Evolutionary conservation across 441 rosid genomes (phyloP).

Genomic region (Capsella rubella): DNA sequence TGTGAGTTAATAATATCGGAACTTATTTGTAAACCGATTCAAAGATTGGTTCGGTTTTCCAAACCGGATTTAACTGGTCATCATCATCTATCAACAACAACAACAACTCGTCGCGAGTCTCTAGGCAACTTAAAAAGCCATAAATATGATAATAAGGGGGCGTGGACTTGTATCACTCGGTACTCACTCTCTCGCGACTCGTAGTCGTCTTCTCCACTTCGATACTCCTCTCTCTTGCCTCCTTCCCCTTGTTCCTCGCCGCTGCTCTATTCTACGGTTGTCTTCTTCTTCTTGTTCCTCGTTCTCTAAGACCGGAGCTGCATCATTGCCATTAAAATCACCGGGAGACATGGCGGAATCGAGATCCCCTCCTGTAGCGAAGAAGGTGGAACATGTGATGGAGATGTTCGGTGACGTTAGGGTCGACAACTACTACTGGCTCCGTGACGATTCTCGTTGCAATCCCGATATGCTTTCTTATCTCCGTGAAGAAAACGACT

Average conservation of each 20-base stretch:
- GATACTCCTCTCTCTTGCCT: constrained; percentile 29
- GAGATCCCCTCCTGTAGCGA: constrained; percentile 67
- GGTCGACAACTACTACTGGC: constrained; percentile 85
- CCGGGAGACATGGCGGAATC: constrained; percentile 42
- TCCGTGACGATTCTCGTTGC: constrained; percentile 89
- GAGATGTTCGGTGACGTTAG: constrained; percentile 82
- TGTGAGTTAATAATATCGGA: not conserved
- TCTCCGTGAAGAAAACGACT: constrained; percentile 72
- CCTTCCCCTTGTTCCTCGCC: constrained; percentile 29
- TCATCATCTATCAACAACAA: not conserved
- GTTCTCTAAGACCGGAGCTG: not conserved
- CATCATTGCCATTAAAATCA: constrained; percentile 20
- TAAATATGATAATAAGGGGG: constrained; percentile 21
- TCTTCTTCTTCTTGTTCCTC: constrained; percentile 9
- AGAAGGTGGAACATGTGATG: constrained; percentile 82
- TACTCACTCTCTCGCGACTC: constrained; percentile 22
- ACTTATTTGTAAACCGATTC: not conserved
- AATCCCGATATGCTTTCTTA: constrained; percentile 63
- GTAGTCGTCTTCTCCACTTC: constrained; percentile 14
- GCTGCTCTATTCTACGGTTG: constrained; percentile 7
- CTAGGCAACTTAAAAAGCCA: not conserved
- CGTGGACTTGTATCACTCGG: constrained; percentile 30
- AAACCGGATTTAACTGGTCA: not conserved
- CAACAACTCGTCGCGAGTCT: constrained; percentile 1
- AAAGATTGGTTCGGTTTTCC: not conserved